phyloP scores from a whole-genome alignment of 768 basidiomycete genomes.

The Botryobasidium botryosum region DNA sequence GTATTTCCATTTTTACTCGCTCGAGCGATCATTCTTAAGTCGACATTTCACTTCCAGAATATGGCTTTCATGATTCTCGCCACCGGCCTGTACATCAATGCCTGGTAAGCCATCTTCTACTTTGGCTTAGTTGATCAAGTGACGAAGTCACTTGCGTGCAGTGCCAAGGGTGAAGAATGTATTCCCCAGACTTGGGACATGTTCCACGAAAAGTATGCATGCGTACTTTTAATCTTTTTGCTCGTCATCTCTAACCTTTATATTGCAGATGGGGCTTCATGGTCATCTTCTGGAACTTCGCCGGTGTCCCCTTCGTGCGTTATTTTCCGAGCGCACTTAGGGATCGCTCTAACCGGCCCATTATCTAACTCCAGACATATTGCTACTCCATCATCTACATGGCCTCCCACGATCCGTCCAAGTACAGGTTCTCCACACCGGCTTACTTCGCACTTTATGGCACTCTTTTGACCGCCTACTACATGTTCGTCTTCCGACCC shows the following conservation, averaged over 20 bases:
- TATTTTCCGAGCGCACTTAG: not conserved
- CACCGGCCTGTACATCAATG: conserved; percentile 87
- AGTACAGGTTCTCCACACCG: conserved; percentile 70
- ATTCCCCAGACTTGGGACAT: conserved; percentile 99
- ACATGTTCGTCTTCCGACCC: conserved; percentile 36
- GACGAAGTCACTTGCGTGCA: conserved; percentile 15
- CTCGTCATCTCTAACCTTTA: conserved; percentile 3
- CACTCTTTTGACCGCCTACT: conserved; percentile 71
- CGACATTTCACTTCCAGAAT: conserved; percentile 35
- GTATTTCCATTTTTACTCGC: conserved; percentile 17
- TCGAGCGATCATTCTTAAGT: not conserved
- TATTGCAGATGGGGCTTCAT: conserved; percentile 70
- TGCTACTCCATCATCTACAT: conserved; percentile 97
- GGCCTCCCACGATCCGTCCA: conserved; percentile 79
- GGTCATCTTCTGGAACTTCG: conserved; percentile 96
- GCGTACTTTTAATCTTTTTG: not conserved
- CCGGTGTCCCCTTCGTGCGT: conserved; percentile 67
- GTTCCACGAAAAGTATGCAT: conserved; percentile 81
- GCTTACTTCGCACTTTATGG: conserved; percentile 56
- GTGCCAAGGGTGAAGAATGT: conserved; percentile 85
- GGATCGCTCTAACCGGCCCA: not conserved
- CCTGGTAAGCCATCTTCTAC: not conserved
- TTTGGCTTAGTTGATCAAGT: not conserved
- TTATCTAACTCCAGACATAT: conserved; percentile 44
- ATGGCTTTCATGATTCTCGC: conserved; percentile 95